Conservation (phyloP, 225 moss, liverwort and hornwort genomes). For the Physcomitrellopsis africana region DNA sequence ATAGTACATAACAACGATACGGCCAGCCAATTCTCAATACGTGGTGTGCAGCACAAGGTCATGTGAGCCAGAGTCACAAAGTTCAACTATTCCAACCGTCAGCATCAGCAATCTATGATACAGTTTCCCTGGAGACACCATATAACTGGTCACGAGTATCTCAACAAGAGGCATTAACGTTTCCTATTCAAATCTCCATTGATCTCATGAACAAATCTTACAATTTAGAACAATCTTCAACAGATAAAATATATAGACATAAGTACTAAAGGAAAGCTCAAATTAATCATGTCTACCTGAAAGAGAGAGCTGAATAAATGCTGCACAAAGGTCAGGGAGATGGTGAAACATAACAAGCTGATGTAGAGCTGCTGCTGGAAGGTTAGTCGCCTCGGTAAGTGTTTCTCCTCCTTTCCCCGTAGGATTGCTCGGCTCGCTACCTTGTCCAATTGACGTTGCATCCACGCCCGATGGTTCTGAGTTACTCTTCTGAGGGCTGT, state of each 20-base stretch:
- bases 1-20: neutral
- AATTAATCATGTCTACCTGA: conserved; percentile 38
- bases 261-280: neutral
- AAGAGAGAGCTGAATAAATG: conserved; percentile 68
- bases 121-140: neutral
- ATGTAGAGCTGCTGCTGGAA: conserved; percentile 58
- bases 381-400: conserved; percentile 31
- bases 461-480: neutral
- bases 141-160: conserved; percentile 19
- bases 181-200: neutral
- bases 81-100: neutral
- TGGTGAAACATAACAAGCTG: conserved; percentile 76
- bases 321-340: conserved; percentile 81
- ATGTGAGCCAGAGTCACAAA: neutral
- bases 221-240: no score
- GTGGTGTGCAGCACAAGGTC: neutral
- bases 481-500: conserved; percentile 36
- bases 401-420: conserved; percentile 29
- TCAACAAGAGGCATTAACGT: neutral
- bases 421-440: conserved; percentile 13
- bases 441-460: conserved; percentile 28
- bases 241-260: neutral
- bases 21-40: conserved; percentile 1
- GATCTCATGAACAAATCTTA: neutral
- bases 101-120: neutral